Evolutionary conservation across 2,329 filamentous ascomycete species (phyloP), one percentile per base, ranked within the genome.

Genomic region (Lachnellula subtilissima): DNA sequence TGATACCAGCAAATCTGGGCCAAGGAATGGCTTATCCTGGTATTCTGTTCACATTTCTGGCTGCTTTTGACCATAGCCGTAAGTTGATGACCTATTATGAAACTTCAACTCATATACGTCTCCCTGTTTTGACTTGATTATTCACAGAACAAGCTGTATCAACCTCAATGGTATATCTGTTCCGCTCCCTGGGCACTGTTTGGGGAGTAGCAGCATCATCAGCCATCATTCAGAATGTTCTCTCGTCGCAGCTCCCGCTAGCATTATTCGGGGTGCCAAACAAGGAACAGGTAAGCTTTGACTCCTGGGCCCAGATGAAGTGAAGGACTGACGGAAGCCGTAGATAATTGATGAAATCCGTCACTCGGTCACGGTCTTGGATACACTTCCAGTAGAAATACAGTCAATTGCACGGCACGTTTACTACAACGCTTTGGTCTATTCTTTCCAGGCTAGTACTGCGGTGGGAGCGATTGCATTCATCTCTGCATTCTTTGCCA

Each of bases 141-240:
- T 25, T 54, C 45, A 17, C 39, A 84, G 83, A 86, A 52, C 82
- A 86, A 63, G 82, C 83, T 11, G 82, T 86, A 1, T 81, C 79
- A 0, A 78, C 83, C 2, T 86, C 82, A 1, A 84, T 80, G 0
- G 79, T 85, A 6, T 87, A 87, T 65, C 75, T 87, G 19, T 78
- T 87, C 45, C 78, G 84, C 25, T 86, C 82, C 0, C 71, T 87
- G 3, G 84, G 83, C 2, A 81, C 78, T 0, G 83, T 87, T 15
- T 86, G 82, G 78, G 83, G 84, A 9, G 84, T 87, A 1, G 83
- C 84, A 0, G 73, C 83, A 37, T 82, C 82, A 0, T 84, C 83
- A 8, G 78, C 83, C 6, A 82, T 87, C 46, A 75, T 85, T 36
- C 84, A 87, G 69, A 86, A 82, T 55, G 81, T 79, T 54, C 74